These are phyloP conservation scores for Sphaerobolus stellatus DNA, from an alignment of 1,284 basidiomycete genomes.

Conservation along the genomic window DNA sequence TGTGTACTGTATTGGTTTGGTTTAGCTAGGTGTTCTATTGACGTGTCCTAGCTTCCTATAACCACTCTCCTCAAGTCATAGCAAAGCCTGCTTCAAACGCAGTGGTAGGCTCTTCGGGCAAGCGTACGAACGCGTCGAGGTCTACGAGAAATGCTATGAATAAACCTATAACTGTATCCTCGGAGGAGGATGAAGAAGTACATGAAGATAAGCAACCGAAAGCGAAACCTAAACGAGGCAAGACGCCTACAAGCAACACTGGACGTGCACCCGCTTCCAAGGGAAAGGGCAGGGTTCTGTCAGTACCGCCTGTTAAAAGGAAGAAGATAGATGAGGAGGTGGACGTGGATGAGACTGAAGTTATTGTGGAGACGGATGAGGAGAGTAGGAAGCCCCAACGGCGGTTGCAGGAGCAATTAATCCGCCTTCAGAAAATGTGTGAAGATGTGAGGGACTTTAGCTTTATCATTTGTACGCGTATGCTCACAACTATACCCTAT, in stretches of 20 bases:
- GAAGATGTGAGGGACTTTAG: slow-evolving; percentile 15
- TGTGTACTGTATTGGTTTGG: too few species aligned
- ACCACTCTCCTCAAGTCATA: too few species aligned
- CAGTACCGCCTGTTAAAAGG: not conserved
- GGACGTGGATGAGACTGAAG: slow-evolving; percentile 9
- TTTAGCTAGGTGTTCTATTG: too few species aligned
- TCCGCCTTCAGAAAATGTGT: slow-evolving; percentile 15
- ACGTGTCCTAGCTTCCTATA: too few species aligned
- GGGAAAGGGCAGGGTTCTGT: slow-evolving; percentile 23
- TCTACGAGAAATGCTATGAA: too few species aligned
- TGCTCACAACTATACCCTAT: slow-evolving; percentile 1
- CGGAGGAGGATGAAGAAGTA: too few species aligned
- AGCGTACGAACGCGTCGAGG: too few species aligned
- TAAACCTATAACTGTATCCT: too few species aligned
- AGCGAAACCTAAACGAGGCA: too few species aligned
- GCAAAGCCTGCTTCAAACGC: too few species aligned
- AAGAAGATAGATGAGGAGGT: slow-evolving; percentile 12
- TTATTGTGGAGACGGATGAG: slow-evolving; percentile 12
- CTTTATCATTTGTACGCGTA: slow-evolving; percentile 8
- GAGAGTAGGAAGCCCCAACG: not conserved
- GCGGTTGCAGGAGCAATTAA: slow-evolving; percentile 7
- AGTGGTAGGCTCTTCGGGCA: too few species aligned
- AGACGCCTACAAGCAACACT: not conserved
- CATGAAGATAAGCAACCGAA: too few species aligned
- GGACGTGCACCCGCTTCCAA: slow-evolving; percentile 18